Evolutionary conservation across 805 yeast species (phyloP), one percentile per base, ranked within the genome.

Genomic region (Nakazawaea molendinolei): DNA sequence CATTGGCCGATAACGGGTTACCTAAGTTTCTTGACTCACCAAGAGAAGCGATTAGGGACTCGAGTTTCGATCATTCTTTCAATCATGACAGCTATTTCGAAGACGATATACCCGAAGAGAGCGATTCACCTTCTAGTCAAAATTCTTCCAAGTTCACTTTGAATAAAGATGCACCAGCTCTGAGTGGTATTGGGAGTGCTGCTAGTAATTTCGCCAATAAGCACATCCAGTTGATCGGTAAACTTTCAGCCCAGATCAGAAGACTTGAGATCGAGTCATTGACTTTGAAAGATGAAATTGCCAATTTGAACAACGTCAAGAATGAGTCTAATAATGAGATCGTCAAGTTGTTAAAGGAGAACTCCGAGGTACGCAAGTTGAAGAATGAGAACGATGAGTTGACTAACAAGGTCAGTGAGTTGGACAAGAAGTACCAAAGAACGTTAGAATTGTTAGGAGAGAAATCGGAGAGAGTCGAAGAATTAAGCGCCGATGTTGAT

Each of bases 401-500:
- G 19, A 48, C 55, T 14, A 33, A 40, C 7, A 45, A 50, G 20
- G 51, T 74, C 0, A 53, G 51, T 0, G 64, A 58, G 17, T 41
- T 76, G 30, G 66, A 63, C 13, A 49, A 55, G 15, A 58, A 60
- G 36, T 49, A 56, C 6, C 67, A 69, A 38, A 73, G 80, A 5
- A 71, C 84, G 33, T 58, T 87, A 31, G 83, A 77, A 46, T 52
- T 84, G 39, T 65, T 90, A 12, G 95, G 95, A 5, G 96, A 89
- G 52, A 87, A 87, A 53, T 70, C 86, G 5, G 98, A 94, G 53
- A 69, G 66, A 43, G 90, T 85, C 5, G 83, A 78, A 38, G 98
- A 92, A 56, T 66, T 92, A 31, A 71, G 69, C 45, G 95, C 94
- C 6, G 98, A 92, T 51, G 90, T 92, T 13, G 70, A 66, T 4